Base-by-base conservation (phyloP, 2,329 filamentous ascomycete species). In the Aspergillus awamori region DNA sequence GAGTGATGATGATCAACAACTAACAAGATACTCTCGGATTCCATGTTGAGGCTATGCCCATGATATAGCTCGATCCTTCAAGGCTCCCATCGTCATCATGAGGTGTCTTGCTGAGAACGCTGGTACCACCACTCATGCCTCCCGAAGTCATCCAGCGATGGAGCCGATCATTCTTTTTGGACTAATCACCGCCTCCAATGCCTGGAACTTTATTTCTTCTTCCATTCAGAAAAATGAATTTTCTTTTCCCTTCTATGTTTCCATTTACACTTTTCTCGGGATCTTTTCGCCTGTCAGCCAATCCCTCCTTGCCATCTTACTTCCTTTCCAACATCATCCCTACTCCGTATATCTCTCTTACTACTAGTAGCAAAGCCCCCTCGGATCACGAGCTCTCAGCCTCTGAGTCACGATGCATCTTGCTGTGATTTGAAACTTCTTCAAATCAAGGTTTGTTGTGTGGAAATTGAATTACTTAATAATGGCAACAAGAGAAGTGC, bases 21-120 rank as follows among this genome's bases (percentile, higher is more conserved):
- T 36, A 13, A 5, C 30, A 36, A 36, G 30, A 36, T 13, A 36
- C 17, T 45, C 4, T 45, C 10, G 20, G 17, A 22, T 5, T 24
- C 17, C 20, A 45, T 24, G 41, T 36, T 36, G 33, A 36, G 39
- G 17, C 24, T 24, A 30, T 51, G 47, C 8, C 22, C 11, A n/a
- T 54, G 36, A 26, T 33, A 60, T 56, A 39, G n/a, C 36, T 43
- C 5, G 36, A 13, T 58, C 38, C 39, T 13, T 28, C 33, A 36
- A 2, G 48, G 52, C 36, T 13, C 43, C 11, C 38, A 36, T 59
- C 62, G 62, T 63, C 62, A 63, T 63, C 28, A 63, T 63, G 62
- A 63, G 59, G 58, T 63, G 60, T 43, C 43, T 5, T 57, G 49
- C 45, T 36, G 22, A 45, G 38, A 53, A 61, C 28, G 20, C 54